Conservation (phyloP, 2,329 filamentous ascomycete genomes). For the Didymella sp. region DNA sequence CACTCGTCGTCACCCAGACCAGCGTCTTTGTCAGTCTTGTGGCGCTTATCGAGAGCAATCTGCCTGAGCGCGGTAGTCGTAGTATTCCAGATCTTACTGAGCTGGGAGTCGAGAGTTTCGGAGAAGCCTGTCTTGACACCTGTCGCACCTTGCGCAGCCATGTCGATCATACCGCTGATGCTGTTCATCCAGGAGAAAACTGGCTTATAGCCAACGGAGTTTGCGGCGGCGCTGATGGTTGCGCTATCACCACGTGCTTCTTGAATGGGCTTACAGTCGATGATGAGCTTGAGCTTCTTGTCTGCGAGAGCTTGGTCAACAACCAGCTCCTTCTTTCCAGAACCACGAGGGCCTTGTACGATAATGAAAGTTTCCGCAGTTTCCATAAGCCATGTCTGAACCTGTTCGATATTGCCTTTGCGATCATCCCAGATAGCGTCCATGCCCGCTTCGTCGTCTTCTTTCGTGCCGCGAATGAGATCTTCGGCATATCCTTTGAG, state of each 20-base stretch:
- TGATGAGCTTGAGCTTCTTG: conserved; percentile 77
- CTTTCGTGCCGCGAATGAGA: conserved; percentile 65
- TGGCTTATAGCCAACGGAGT: conserved; percentile 86
- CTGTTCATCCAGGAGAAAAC: conserved; percentile 98
- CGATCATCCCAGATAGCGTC: conserved; percentile 88
- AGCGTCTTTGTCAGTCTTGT: conserved; percentile 75
- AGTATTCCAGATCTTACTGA: conserved; percentile 88
- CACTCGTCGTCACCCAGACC: conserved; percentile 82
- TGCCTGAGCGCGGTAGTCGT: conserved; percentile 79
- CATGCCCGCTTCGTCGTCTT: conserved; percentile 71
- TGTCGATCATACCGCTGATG: conserved; percentile 87
- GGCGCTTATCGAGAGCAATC: conserved; percentile 73
- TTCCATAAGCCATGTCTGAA: conserved; percentile 86
- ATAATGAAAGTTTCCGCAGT: conserved; percentile 92
- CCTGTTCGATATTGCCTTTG: conserved; percentile 78
- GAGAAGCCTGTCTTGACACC: conserved; percentile 95
- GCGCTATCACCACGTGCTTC: conserved; percentile 87
- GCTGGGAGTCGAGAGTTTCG: conserved; percentile 86
- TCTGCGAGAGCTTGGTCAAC: conserved; percentile 81
- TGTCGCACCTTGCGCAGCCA: conserved; percentile 91
- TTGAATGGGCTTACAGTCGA: conserved; percentile 93
- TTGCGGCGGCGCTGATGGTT: conserved; percentile 82
- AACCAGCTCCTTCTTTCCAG: conserved; percentile 87
- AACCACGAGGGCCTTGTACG: conserved; percentile 88
- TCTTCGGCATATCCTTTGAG: conserved; percentile 75